Evolutionary conservation across 805 yeast genomes (phyloP).

Genomic region (Kluyveromyces wickerhamii): DNA sequence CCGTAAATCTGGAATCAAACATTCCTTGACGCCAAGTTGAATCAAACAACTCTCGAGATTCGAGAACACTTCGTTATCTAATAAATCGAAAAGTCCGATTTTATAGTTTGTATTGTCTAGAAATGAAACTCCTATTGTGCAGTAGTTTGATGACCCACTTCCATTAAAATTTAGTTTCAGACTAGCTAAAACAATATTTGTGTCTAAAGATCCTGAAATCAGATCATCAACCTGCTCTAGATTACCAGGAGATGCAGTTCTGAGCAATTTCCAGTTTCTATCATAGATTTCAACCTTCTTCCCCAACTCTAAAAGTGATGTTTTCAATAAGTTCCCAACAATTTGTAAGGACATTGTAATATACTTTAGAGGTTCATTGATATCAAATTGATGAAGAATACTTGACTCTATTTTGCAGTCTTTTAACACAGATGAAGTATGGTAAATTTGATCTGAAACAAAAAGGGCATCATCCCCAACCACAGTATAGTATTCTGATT

Average conservation of each 20-base stretch:
- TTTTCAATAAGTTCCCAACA: slow-evolving; percentile 53
- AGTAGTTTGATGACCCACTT: slow-evolving; percentile 22
- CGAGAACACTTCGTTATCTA: slow-evolving; percentile 80
- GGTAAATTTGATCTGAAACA: slow-evolving; percentile 78
- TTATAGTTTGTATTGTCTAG: slow-evolving; percentile 61
- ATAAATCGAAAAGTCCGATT: slow-evolving; percentile 69
- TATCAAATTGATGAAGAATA: slow-evolving; percentile 26
- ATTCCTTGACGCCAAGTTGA: slow-evolving; percentile 86
- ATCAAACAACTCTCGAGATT: slow-evolving; percentile 80
- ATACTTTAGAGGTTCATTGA: slow-evolving; percentile 32
- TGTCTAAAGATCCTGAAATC: slow-evolving; percentile 39
- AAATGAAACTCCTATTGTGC: slow-evolving; percentile 69
- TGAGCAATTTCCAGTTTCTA: slow-evolving; percentile 48
- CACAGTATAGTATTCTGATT: slow-evolving; percentile 72
- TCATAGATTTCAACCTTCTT: slow-evolving; percentile 76
- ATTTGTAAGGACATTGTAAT: slow-evolving; percentile 76
- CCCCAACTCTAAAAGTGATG: slow-evolving; percentile 62
- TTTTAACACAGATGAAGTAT: slow-evolving; percentile 76
- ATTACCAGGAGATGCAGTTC: slow-evolving; percentile 85
- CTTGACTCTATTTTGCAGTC: slow-evolving; percentile 31
- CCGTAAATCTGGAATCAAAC: slow-evolving; percentile 44
- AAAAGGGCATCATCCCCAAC: slow-evolving; percentile 69
- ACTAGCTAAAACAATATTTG: slow-evolving; percentile 46
- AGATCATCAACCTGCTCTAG: slow-evolving; percentile 68
- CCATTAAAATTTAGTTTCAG: slow-evolving; percentile 29